Percentiles rank a stretch among this genome's conserved stretches.
phyloP scores from a whole-genome alignment of 768 basidiomycete species.

The Tephrocybe sp. region DNA sequence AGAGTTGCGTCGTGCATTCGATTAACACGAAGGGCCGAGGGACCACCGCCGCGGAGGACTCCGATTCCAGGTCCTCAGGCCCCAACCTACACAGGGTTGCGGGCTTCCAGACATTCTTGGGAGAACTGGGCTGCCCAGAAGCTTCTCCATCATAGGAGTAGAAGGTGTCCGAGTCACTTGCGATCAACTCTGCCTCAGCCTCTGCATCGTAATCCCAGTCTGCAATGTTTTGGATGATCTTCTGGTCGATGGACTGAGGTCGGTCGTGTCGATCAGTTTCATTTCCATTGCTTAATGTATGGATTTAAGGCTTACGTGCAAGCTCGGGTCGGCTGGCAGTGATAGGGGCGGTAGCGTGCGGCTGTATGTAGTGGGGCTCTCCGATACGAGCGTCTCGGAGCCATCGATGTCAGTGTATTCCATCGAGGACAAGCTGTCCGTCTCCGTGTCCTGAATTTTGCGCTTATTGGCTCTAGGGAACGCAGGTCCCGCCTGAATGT shows the following conservation, averaged over 20 bases:
- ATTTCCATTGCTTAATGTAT: not conserved
- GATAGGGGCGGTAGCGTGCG: slow-evolving; percentile 5
- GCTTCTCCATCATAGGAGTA: slow-evolving; percentile 10
- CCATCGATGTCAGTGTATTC: slow-evolving; percentile 8
- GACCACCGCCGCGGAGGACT: not conserved
- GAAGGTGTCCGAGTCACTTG: slow-evolving; percentile 12
- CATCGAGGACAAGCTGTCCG: slow-evolving; percentile 3
- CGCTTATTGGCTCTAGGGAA: not conserved
- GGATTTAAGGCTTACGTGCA: slow-evolving; percentile 3
- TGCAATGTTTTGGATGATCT: slow-evolving; percentile 16
- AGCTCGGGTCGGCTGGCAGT: not conserved
- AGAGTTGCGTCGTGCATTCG: slow-evolving; percentile 12
- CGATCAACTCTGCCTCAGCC: slow-evolving; percentile 3
- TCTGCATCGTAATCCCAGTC: slow-evolving; percentile 7
- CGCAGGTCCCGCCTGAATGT: not conserved
- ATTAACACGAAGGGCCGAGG: slow-evolving; percentile 1
- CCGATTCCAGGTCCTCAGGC: not conserved
- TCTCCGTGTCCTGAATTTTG: slow-evolving; percentile 2
- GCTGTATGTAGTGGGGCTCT: not conserved
- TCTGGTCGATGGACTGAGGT: slow-evolving; percentile 1
- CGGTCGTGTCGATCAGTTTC: not conserved
- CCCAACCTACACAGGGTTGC: not conserved
- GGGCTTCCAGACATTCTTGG: not conserved
- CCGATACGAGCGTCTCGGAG: slow-evolving; percentile 9
- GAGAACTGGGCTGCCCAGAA: not conserved